Evolutionary conservation across 208 protist species (phyloP), one percentile per base, ranked within the genome.

Genomic region (Phytomonas sp.): DNA sequence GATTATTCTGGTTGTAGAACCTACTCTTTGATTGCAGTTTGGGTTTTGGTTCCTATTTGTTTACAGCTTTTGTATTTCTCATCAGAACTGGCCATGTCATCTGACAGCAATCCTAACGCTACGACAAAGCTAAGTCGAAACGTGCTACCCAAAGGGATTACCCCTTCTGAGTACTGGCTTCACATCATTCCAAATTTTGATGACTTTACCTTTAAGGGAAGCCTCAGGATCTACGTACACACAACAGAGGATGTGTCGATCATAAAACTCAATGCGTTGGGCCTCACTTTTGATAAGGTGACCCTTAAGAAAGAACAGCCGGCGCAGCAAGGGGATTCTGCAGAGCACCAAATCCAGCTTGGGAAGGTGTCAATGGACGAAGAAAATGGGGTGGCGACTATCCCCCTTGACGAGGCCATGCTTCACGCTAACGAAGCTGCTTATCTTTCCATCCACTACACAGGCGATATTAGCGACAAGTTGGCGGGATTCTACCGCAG

Each of bases 401-500:
- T 93, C 69, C 56, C 69, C 0, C 59, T 81, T n/a, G 73, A 63
- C 29, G 49, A 76, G 3, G 65, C 62, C 16, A 19, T 4, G 8
- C 23, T 73, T 1, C 62, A 88, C 68, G 16, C n/a, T 6, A 83
- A 76, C 31, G 64, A 78, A 11, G 72, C 73, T 1, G 69, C 74
- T 32, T 68, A 72, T 63, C 76, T 98, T 5, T 63, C 59, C 23
- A 86, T 98, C 40, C 63, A 76, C 56, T 98, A 96, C 74, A 77
- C 66, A 16, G 97, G 94, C 69, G 82, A 81, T 19, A 87, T 98
- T 6, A 97, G 95, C 72, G 95, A 98, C 60, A 90, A 91, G 33
- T 73, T 98, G 66, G 74, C 79, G 33, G 96, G 91, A 4, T 98
- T 98, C 76, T 98, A 99, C 82, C 81, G 96, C 36, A 89, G 83